phyloP scores from a whole-genome alignment of 2,329 filamentous ascomycete species.

The Alternaria incomplexa region DNA sequence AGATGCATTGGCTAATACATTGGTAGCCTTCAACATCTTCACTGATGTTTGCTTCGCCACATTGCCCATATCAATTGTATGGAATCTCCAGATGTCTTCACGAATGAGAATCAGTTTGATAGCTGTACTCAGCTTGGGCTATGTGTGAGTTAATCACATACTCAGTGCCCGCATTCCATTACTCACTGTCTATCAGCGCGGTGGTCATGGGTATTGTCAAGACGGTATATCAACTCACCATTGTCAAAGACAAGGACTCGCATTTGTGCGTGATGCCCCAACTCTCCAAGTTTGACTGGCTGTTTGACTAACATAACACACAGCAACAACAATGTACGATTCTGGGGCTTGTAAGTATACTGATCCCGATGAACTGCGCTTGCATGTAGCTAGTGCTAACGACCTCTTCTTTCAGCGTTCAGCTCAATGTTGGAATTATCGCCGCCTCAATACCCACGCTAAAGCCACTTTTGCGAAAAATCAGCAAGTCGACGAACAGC shows the following conservation, averaged over 20 bases:
- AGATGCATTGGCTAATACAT: not conserved
- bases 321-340: not conserved
- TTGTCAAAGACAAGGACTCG: not conserved
- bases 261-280: not conserved
- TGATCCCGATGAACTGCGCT: not conserved
- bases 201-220: not conserved
- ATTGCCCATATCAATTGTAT: not conserved
- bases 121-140: not conserved
- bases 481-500: not conserved
- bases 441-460: slow-evolving; percentile 5
- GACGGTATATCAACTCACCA: not conserved
- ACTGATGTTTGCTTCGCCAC: slow-evolving; percentile 6
- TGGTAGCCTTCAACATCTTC: slow-evolving; percentile 9
- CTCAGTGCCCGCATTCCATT: not conserved
- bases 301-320: not conserved
- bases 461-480: not conserved
- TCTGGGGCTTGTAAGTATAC: not conserved
- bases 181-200: not conserved
- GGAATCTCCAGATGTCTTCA: slow-evolving; percentile 1
- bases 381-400: not conserved
- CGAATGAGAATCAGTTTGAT: not conserved
- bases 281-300: not conserved
- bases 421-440: slow-evolving; percentile 9
- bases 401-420: not conserved
- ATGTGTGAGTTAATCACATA: not conserved